Evolutionary conservation across 1,284 basidiomycete species (phyloP).

Genomic region (Cryptococcus hybrid): DNA sequence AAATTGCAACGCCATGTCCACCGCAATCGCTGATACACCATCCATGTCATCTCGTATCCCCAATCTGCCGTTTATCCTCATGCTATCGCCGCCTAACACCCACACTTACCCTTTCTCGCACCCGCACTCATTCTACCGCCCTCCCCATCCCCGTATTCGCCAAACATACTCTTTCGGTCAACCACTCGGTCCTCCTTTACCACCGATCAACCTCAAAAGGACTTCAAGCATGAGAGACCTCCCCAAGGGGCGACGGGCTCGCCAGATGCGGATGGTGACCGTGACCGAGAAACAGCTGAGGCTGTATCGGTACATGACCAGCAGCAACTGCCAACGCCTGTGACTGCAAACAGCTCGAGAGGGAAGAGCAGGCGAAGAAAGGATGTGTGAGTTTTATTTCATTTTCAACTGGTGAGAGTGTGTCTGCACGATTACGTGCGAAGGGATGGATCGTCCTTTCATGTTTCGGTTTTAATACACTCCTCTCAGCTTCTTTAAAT

Average conservation of each 20-base stretch:
- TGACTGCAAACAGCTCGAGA: background rate
- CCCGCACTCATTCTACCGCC: no score
- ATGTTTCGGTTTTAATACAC: no score
- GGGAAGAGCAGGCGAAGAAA: conserved; percentile 12
- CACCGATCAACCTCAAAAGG: conserved; percentile 10
- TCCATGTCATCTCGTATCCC: background rate
- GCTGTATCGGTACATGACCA: background rate
- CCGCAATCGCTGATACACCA: background rate
- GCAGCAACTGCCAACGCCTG: conserved; percentile 4
- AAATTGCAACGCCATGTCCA: background rate
- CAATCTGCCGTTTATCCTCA: background rate
- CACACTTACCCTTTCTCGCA: conserved; percentile 8
- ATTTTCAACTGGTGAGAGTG: background rate
- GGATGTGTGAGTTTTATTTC: conserved; percentile 6
- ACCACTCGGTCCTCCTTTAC: conserved; percentile 1
- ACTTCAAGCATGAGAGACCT: conserved; percentile 35
- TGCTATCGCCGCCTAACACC: background rate
- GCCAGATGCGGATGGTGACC: conserved; percentile 2
- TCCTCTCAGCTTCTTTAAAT: no score
- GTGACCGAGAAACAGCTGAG: conserved; percentile 20
- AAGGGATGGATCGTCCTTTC: no score
- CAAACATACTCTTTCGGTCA: no score
- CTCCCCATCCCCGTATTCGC: no score
- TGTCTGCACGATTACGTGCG: no score
- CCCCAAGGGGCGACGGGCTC: conserved; percentile 24